Percentiles rank a stretch among this genome's conserved stretches.
These are phyloP conservation scores for Arabidopsis arenosa DNA, from an alignment of 345 rosid genomes.

Conservation along the genomic window DNA sequence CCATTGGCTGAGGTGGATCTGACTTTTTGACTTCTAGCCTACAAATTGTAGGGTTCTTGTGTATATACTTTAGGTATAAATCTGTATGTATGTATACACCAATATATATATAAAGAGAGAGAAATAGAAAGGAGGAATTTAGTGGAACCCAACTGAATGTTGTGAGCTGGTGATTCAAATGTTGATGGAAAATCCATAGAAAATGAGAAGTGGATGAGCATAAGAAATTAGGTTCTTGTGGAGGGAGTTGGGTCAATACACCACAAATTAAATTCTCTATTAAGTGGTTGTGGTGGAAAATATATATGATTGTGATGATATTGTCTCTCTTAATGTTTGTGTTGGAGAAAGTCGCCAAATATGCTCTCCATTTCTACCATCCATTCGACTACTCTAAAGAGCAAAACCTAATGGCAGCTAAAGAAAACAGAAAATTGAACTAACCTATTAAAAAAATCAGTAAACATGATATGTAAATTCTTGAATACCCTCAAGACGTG, in stretches of 20 bases:
- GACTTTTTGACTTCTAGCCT: conserved; percentile 37
- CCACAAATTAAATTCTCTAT: conserved; percentile 46
- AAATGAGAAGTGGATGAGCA: conserved; percentile 52
- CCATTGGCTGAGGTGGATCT: conserved; percentile 38
- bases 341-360: conserved; percentile 45
- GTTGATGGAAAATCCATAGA: conserved; percentile 48
- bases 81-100: background rate
- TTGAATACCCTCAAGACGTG: background rate
- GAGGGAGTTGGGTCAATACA: conserved; percentile 59
- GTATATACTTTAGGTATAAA: background rate
- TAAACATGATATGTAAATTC: background rate
- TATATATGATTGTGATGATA: conserved; percentile 40
- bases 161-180: conserved; percentile 53
- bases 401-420: background rate
- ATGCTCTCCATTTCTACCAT: conserved; percentile 37
- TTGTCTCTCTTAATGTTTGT: conserved; percentile 42
- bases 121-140: conserved; percentile 19
- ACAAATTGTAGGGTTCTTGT: conserved; percentile 27
- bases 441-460: background rate
- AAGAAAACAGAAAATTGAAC: background rate
- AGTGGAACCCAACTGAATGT: conserved; percentile 41
- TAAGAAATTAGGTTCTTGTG: conserved; percentile 48
- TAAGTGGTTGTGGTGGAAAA: conserved; percentile 52
- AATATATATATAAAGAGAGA: background rate
- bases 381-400: conserved; percentile 34